Conservation (phyloP, 169 alveolate species). For the Theileria parva region DNA sequence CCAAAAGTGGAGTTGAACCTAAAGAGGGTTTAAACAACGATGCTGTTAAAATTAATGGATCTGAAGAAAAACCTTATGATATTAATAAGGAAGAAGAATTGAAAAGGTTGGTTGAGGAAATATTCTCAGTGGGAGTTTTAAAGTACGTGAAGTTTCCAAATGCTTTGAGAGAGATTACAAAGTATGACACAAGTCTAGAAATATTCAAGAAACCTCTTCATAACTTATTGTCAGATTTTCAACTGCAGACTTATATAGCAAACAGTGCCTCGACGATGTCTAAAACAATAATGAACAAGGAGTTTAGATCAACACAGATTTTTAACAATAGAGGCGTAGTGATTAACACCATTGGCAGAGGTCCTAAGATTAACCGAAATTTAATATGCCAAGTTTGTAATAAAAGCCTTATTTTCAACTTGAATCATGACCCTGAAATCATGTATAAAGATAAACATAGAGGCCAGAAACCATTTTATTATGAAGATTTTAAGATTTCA, state of each 20-base stretch:
- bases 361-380: constrained; percentile 3
- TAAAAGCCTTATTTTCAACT: background rate
- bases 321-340: constrained; percentile 45
- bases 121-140: constrained; percentile 47
- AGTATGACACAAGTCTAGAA: constrained; percentile 29
- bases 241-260: constrained; percentile 47
- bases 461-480: background rate
- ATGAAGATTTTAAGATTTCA: constrained; percentile 29
- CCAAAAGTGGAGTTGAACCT: background rate
- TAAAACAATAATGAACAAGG: constrained; percentile 28
- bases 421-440: background rate
- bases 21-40: background rate
- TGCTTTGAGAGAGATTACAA: constrained; percentile 34
- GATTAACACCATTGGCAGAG: background rate
- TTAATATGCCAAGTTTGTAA: constrained; percentile 33
- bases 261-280: constrained; percentile 31
- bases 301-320: constrained; percentile 30
- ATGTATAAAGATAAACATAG: background rate
- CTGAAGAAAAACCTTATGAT: background rate
- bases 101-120: constrained; percentile 22
- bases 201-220: constrained; percentile 28
- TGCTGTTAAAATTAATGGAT: background rate
- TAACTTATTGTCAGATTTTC: constrained; percentile 31
- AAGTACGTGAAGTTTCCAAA: constrained; percentile 29
- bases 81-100: background rate